Base-by-base conservation (phyloP, 129 eudicot species). In the Flaveria robusta region DNA sequence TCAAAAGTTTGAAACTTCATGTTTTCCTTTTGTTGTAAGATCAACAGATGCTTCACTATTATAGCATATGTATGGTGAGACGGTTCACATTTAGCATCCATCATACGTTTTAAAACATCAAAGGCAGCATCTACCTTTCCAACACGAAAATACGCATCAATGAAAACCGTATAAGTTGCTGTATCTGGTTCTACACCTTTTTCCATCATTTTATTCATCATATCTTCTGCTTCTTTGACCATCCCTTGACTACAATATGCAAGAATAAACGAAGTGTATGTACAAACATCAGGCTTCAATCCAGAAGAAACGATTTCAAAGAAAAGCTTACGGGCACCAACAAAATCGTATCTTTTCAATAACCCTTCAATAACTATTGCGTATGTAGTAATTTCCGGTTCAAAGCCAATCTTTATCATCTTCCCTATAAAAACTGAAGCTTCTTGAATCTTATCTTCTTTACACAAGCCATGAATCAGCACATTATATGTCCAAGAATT, bases 41-140 rank as follows among this genome's bases (percentile, higher is more conserved):
- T 34, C 39, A 69, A 74, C 64, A 92, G 87, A 70, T 92, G 91
- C 68, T 88, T 92, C 64, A 90, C 71, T 66, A 92, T 66, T 68
- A 92, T 83, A 12, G 96, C 81, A 68, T 90, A 92, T 37, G 98
- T 90, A 76, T 86, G 90, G 24, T 71, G 74, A 49, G 98, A 90
- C 66, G 96, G 98, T 74, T 88, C 89, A 70, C 77, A 80, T 75
- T 83, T 83, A 31, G 81, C 87, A 77, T 81, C 83, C 12, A 92
- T 56, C 98, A 92, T 92, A 77, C 64, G 59, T 76, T 89, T 92
- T 9, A 92, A 69, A 22, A 82, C 63, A 74, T 81, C 86, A 80
- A 92, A 89, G 70, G 90, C 86, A 26, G 63, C 78, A 49, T 78
- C 70, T 34, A 88, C 3, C 41, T 70, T 79, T 46, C 96, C 92